Base-by-base conservation (phyloP, 192 early-diverging fungal genomes). In the Coemansia sp. region DNA sequence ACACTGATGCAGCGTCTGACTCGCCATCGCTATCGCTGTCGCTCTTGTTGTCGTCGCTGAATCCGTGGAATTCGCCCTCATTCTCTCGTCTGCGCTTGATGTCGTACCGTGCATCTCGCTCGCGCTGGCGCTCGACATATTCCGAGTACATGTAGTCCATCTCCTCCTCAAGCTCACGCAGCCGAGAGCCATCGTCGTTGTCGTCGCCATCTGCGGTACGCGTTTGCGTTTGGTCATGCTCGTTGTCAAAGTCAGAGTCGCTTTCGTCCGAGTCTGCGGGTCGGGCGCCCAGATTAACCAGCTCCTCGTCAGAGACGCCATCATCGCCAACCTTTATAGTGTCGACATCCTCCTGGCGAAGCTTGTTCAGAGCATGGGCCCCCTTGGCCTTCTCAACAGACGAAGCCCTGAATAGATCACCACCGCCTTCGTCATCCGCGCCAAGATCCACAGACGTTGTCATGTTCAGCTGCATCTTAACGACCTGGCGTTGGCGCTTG, bases 401-500 rank as follows among this genome's bases (percentile, higher is more conserved):
- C 8, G 87, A 63, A 8, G 84, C 75, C 32, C 45, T 63, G 63
- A 93, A 93, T 40, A 93, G 64, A 13, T 78, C 70, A 20, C 86
- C 82, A 29, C 79, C 86, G 13, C 71, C 84, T 53, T 83, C 82
- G 33, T 88, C 84, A 62, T 92, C 90, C 82, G 89, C 70, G 58
- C 86, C 92, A 62, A 92, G 88, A 55, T 93, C 92, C 2, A 78
- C 82, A 9, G 89, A 87, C 20, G 89, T 85, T 33, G 86, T 85
- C 92, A 93, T 93, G 50, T 88, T 88, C 62, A 93, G 68, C 64
- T 92, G 88, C 88, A 93, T 87, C 54, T 89, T 87, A 43, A 87
- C 81, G 14, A 92, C 75, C 46, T 85, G 83, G 63, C 87, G 86
- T 60, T 85, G 86, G 32, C 86, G 84, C 78, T 89, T 89, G 65